Base-by-base conservation (phyloP, 2,329 filamentous ascomycete species). In the Cercospora citrullina region DNA sequence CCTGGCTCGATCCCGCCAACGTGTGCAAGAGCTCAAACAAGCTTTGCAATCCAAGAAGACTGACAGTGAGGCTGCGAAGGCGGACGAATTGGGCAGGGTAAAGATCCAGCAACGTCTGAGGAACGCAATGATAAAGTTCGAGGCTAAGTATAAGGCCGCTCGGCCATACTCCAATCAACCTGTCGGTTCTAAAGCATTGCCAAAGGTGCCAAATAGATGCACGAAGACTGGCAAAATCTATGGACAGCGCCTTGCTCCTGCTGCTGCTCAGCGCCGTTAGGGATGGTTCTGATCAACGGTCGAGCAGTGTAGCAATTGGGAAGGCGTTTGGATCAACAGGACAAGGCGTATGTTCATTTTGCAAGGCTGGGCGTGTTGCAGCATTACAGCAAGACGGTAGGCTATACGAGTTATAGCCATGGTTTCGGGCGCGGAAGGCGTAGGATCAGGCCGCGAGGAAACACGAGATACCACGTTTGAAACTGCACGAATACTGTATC, bases 1-100 rank as follows among this genome's bases (percentile, higher is more conserved):
- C 8, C 59, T 72, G 10, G 60, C 55, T n/a, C 33, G 65, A 45
- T 73, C 71, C 21, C 66, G 68, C 12, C 55, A 69, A 45, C 66
- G 68, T 4, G 59, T 71, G 9, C 67, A 61, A 23, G 64, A 60
- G 26, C 45, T 71, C 6, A 67, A 67, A 62, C 63, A 72, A 26
- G 71, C 67, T 28, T 39, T 69, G 14, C 55, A 33, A 33, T 23
- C 42, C 53, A 59, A 60, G 23, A 53, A 55, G 31, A 23, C 18
- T 21, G 59, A 7, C 2, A 23, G 9, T 16, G 14, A 57, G 31
- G 31, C n/a, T 18, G 28, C 7, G 18, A 55, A 57, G 18, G 30
- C 18, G 4, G 31, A 55, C 42, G 23, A 8, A 14, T 31, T 53
- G 14, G 26, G 16, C 45, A 26, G 5, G 16, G 30, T 10, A n/a